Percentiles rank a stretch among this genome's conserved stretches.
These are phyloP conservation scores for Lepidium didymum DNA, from an alignment of 345 rosid species.

Conservation along the genomic window DNA sequence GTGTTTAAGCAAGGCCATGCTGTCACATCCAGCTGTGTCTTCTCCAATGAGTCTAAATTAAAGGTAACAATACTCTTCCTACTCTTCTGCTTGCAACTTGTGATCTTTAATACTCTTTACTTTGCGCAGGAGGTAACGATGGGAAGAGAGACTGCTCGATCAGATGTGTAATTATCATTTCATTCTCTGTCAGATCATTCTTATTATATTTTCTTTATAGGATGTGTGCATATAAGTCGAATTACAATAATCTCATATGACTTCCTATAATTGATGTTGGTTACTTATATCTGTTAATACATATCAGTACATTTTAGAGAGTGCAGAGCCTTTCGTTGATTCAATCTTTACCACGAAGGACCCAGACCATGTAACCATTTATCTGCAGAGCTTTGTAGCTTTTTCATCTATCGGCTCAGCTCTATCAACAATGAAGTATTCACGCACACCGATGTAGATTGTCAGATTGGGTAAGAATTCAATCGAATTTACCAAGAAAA, in stretches of 20 bases:
- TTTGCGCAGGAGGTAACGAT: slow-evolving; percentile 18
- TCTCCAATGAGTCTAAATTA: slow-evolving; percentile 45
- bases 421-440: slow-evolving; percentile 1
- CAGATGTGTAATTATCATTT: slow-evolving; percentile 4
- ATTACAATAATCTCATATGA: slow-evolving; percentile 21
- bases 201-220: slow-evolving; percentile 8
- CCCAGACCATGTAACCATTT: slow-evolving; percentile 2
- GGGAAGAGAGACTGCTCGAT: slow-evolving; percentile 24
- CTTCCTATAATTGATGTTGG: slow-evolving; percentile 3
- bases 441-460: not conserved
- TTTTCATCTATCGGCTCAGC: slow-evolving; percentile 18
- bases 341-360: slow-evolving; percentile 1
- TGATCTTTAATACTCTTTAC: slow-evolving; percentile 8
- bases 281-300: slow-evolving; percentile 6
- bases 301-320: slow-evolving; percentile 11
- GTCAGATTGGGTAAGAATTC: slow-evolving; percentile 13
- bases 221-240: slow-evolving; percentile 13
- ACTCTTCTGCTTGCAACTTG: not conserved
- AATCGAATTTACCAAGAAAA: not conserved
- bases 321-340: slow-evolving; percentile 4
- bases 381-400: not conserved
- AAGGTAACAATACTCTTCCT: slow-evolving; percentile 36
- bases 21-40: slow-evolving; percentile 53
- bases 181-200: not conserved
- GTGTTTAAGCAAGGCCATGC: slow-evolving; percentile 44